Evolutionary conservation across 2,329 filamentous ascomycete species (phyloP), one percentile per base, ranked within the genome.

Genomic region (Sporothrix protearum): DNA sequence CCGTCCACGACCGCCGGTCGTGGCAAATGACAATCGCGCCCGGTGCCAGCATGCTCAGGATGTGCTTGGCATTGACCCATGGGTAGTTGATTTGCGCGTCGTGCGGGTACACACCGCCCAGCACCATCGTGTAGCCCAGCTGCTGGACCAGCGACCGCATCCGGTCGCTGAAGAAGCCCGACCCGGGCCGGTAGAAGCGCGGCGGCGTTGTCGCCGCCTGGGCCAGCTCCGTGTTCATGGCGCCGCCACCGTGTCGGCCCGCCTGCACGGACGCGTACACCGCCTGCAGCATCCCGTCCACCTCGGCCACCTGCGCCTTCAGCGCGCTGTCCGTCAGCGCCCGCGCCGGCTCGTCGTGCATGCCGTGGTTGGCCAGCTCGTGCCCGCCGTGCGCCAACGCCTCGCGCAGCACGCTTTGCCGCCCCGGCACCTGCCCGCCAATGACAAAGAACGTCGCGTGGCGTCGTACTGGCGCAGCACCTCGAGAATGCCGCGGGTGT

Each of bases 381-480:
- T 91, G 87, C 28, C 89, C 74, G 68, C 73, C 89, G 66, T 81
- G 82, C 49, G 82, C 81, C n/a, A 92, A 83, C 1, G 92, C 82
- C 51, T 86, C 82, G 57, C 84, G 80, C 42, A 93, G 82, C 2
- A 85, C 80, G 6, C 82, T 81, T 77, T 90, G 85, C 36, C 83
- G 76, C 1, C 85, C 87, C 0, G 83, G 75, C 10, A 93, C 89
- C 81, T 97, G 93, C 2, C 86, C 86, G 9, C 94, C 94, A 76
- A 97, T 97, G 42, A 96, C 85, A 80, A 97, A 97, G 79, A 97
- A 96, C 0, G 94, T 97, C 0, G 94, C 94, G 25, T 85, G 87
- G 91, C 92, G 71, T 86, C 84, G 77, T 93, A 85, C 30, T 83
- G 83, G 69, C 84, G 82, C n/a, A 97, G 84, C 0, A 92, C 81